phyloP scores from a whole-genome alignment of 2,329 filamentous ascomycete species.

The Phyllosticta ampelicida region DNA sequence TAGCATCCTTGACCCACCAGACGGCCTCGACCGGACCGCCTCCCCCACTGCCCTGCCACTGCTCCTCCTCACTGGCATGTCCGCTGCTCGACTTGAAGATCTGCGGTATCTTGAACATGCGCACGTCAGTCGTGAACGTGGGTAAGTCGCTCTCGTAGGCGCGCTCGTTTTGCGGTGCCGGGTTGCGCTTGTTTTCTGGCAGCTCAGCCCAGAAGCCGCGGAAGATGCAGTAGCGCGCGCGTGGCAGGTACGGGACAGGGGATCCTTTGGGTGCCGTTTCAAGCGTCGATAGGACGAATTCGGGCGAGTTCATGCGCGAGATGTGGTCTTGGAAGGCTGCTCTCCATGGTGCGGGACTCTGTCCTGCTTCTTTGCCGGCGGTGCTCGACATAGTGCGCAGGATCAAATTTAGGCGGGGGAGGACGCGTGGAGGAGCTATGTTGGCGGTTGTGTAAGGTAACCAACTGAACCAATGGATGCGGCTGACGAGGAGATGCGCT shows the following conservation, averaged over 20 bases:
- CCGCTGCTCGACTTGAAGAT: conserved; percentile 46
- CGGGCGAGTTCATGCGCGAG: conserved; percentile 36
- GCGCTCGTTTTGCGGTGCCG: conserved; percentile 58
- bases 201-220: conserved; percentile 74
- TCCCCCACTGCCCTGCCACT: conserved; percentile 44
- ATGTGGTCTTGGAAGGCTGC: conserved; percentile 39
- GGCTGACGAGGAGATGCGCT: too few relatives aligned
- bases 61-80: conserved; percentile 34
- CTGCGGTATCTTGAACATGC: conserved; percentile 75
- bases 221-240: conserved; percentile 71
- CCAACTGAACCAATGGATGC: too few relatives aligned
- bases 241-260: conserved; percentile 35
- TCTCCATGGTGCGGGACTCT: conserved; percentile 40
- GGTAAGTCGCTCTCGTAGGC: conserved; percentile 67
- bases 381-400: conserved; percentile 37
- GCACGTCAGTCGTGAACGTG: conserved; percentile 75
- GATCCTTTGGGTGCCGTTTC: conserved; percentile 30
- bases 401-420: conserved; percentile 30
- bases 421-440: conserved; percentile 28
- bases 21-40: conserved; percentile 69
- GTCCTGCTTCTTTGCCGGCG: conserved; percentile 24
- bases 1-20: conserved; percentile 63
- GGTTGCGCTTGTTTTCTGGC: conserved; percentile 60
- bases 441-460: conserved; percentile 16
- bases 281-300: conserved; percentile 43